Conservation (phyloP, 257 asterid species). For the Nicotiana otophora region DNA sequence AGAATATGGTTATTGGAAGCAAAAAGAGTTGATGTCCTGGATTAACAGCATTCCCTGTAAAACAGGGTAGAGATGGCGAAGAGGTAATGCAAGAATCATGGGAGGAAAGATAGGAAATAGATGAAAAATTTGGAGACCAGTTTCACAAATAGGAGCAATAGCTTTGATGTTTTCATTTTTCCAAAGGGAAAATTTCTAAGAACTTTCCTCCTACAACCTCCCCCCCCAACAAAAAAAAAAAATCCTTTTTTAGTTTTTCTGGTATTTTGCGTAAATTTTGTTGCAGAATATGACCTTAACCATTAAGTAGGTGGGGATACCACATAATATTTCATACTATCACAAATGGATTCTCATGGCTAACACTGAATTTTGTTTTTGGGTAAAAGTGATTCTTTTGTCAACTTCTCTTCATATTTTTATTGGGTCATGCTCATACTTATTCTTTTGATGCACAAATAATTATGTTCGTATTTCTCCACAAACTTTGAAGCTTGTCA, state of each 20-base stretch:
- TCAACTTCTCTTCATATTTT: not conserved
- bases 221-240: not conserved
- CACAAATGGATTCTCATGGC: not conserved
- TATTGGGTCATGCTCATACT: not conserved
- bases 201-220: not conserved
- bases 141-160: not conserved
- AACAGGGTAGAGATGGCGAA: not conserved
- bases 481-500: constrained; percentile 1
- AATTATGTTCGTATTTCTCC: constrained; percentile 1
- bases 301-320: not conserved
- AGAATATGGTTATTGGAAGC: not conserved
- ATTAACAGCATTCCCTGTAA: not conserved
- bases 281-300: not conserved
- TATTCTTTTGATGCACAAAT: not conserved
- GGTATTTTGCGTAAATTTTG: not conserved
- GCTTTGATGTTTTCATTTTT: not conserved
- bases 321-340: not conserved
- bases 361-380: not conserved
- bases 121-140: not conserved
- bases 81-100: not conserved
- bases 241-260: not conserved
- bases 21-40: not conserved
- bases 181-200: not conserved
- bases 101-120: not conserved
- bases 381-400: not conserved